Conservation (phyloP, 2,329 filamentous ascomycete species). For the Achaetomium macrosporum region DNA sequence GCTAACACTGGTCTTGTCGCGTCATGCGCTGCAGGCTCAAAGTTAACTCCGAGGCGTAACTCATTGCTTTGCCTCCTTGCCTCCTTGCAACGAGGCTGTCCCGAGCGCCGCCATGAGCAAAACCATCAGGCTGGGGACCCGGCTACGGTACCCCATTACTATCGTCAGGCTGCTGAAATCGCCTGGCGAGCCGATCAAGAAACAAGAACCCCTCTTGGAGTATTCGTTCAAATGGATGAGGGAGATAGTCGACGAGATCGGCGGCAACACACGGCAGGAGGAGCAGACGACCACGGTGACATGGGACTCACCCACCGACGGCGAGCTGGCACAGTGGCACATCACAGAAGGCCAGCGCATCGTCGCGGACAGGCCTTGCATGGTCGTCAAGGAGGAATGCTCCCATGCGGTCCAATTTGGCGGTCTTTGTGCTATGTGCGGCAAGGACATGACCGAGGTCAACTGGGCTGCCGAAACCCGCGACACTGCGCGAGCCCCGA, state of each 20-base stretch:
- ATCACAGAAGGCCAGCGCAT: constrained; percentile 63
- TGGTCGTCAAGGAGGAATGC: constrained; percentile 86
- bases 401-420: constrained; percentile 86
- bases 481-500: constrained; percentile 79
- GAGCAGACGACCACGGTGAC: constrained; percentile 65
- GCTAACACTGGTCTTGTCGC: constrained; percentile 1
- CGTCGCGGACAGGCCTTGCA: constrained; percentile 49
- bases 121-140: constrained; percentile 24
- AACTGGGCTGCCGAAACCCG: constrained; percentile 75
- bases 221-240: constrained; percentile 82
- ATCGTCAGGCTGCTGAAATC: constrained; percentile 77
- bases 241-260: constrained; percentile 62
- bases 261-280: constrained; percentile 56
- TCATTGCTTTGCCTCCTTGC: neutral
- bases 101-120: constrained; percentile 20
- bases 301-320: constrained; percentile 80
- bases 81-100: neutral
- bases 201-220: constrained; percentile 72
- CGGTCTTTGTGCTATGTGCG: constrained; percentile 85
- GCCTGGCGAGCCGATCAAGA: constrained; percentile 67
- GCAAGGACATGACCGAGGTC: constrained; percentile 90
- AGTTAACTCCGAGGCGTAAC: neutral
- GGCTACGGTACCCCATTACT: constrained; percentile 71
- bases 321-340: constrained; percentile 70
- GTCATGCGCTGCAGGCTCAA: neutral